Evolutionary conservation across 257 asterid species (phyloP).

Genomic region (Agastache rugosa): DNA sequence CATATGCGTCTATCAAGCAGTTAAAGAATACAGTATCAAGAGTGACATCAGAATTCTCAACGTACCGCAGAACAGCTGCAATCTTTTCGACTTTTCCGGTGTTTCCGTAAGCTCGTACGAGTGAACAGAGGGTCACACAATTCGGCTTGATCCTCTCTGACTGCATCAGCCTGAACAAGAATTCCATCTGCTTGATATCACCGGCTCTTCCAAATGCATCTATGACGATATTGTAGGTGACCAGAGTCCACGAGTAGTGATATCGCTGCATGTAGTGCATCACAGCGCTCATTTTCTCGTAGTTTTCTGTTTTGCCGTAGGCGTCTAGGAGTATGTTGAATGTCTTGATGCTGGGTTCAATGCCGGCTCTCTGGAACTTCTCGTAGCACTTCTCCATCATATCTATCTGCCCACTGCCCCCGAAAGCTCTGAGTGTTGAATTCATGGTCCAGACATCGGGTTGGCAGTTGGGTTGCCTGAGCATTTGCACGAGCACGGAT

Average conservation of each 20-base stretch:
- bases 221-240: slow-evolving; percentile 85
- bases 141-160: slow-evolving; percentile 83
- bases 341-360: slow-evolving; percentile 83
- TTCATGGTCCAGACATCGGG: slow-evolving; percentile 98
- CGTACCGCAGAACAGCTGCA: slow-evolving; percentile 56
- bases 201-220: slow-evolving; percentile 94
- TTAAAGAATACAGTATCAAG: slow-evolving; percentile 83
- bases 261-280: slow-evolving; percentile 94
- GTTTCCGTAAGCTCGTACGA: slow-evolving; percentile 78
- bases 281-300: slow-evolving; percentile 84
- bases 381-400: slow-evolving; percentile 95
- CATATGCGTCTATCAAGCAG: slow-evolving; percentile 87
- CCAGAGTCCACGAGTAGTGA: slow-evolving; percentile 83
- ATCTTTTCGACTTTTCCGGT: slow-evolving; percentile 70
- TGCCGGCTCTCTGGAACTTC: slow-evolving; percentile 82
- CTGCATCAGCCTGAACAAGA: slow-evolving; percentile 85
- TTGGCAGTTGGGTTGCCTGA: slow-evolving; percentile 63
- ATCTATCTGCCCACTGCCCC: slow-evolving; percentile 91
- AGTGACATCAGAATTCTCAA: slow-evolving; percentile 74
- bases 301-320: slow-evolving; percentile 79
- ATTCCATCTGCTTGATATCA: slow-evolving; percentile 82
- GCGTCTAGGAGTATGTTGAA: slow-evolving; percentile 91
- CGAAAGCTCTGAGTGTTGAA: slow-evolving; percentile 89
- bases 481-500: slow-evolving; percentile 73
- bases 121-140: slow-evolving; percentile 83